Conservation (phyloP, 2,329 filamentous ascomycete genomes). For the Sclerotinia borealis region DNA sequence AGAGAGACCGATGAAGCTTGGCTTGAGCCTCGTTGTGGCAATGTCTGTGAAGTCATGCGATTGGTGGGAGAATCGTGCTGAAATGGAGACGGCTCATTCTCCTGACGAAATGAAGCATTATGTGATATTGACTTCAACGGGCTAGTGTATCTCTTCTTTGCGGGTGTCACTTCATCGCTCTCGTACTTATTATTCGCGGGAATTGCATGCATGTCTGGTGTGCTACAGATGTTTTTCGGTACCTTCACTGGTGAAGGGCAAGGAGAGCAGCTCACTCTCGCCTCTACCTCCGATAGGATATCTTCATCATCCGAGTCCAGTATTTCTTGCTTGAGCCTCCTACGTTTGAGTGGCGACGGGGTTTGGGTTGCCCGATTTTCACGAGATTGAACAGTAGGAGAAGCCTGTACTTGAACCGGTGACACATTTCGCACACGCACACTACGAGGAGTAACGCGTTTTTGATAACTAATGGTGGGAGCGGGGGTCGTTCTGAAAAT, state of each 20-base stretch:
- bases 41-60: not conserved
- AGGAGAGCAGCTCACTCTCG: conserved; percentile 17
- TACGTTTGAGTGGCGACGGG: conserved; percentile 17
- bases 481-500: not conserved
- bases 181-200: not conserved
- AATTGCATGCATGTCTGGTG: not conserved
- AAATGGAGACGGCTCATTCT: conserved; percentile 25
- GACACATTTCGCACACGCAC: not conserved
- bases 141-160: conserved; percentile 21
- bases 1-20: conserved; percentile 22
- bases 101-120: conserved; percentile 21
- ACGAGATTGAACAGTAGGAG: conserved; percentile 16
- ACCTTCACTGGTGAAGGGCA: conserved; percentile 16
- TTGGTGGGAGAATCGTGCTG: conserved; percentile 16
- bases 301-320: conserved; percentile 33
- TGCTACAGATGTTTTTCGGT: conserved; percentile 13
- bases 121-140: conserved; percentile 26
- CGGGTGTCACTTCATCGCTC: conserved; percentile 8
- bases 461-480: not conserved
- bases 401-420: conserved; percentile 25
- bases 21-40: conserved; percentile 16
- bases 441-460: not conserved
- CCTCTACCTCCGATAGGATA: conserved; percentile 18
- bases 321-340: conserved; percentile 18
- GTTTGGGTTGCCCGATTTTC: conserved; percentile 10